Evolutionary conservation across 2,329 filamentous ascomycete species (phyloP).

Genomic region (Alternaria triticina): DNA sequence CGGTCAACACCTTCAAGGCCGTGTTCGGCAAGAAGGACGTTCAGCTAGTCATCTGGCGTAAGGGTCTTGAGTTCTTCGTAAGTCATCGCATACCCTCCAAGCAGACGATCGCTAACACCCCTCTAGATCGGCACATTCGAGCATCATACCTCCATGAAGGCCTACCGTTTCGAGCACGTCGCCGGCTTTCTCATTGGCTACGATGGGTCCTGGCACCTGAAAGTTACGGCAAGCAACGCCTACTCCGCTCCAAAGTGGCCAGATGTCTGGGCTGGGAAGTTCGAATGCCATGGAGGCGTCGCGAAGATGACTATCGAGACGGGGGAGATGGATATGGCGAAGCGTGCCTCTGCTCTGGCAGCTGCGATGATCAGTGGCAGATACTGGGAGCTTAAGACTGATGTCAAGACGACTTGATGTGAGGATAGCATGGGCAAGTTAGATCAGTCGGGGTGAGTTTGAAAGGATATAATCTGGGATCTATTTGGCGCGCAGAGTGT

Average conservation of each 20-base stretch:
- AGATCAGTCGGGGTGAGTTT: neutral
- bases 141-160: constrained; percentile 14
- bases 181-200: constrained; percentile 26
- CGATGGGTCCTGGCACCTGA: constrained; percentile 25
- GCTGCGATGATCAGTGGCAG: constrained; percentile 1
- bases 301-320: constrained; percentile 21
- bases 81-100: neutral
- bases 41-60: constrained; percentile 28
- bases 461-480: neutral
- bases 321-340: constrained; percentile 7
- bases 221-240: constrained; percentile 14
- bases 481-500: neutral
- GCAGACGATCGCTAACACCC: neutral
- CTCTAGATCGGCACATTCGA: constrained; percentile 20
- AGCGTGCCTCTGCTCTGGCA: constrained; percentile 10
- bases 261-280: constrained; percentile 25
- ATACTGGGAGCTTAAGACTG: constrained; percentile 19
- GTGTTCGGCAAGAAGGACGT: constrained; percentile 16
- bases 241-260: constrained; percentile 20
- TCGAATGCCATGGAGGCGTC: constrained; percentile 17
- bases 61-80: constrained; percentile 26
- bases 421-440: neutral
- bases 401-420: constrained; percentile 13
- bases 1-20: constrained; percentile 19
- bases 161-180: constrained; percentile 21